Conservation (phyloP, 345 rosid species). For the Lepidium africanum region DNA sequence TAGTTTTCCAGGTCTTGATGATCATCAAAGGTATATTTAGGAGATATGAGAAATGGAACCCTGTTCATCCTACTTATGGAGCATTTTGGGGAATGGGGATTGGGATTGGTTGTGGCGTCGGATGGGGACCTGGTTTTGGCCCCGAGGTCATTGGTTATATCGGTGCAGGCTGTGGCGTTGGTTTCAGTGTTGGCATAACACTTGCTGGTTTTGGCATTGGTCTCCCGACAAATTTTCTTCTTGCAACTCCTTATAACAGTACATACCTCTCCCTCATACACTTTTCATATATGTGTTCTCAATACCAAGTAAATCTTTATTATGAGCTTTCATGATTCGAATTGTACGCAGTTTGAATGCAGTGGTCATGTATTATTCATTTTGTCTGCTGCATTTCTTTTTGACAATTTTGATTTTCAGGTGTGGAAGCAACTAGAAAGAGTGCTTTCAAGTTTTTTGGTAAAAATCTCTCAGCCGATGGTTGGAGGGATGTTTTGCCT, state of each 20-base stretch:
- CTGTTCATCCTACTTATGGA: slow-evolving; percentile 85
- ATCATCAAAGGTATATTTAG: slow-evolving; percentile 73
- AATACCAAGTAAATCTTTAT: neutral
- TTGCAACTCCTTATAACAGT: slow-evolving; percentile 57
- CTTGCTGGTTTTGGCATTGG: slow-evolving; percentile 82
- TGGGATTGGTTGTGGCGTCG: slow-evolving; percentile 87
- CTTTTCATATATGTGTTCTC: neutral
- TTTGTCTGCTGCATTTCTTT: neutral
- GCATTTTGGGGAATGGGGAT: slow-evolving; percentile 97
- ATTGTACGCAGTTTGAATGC: neutral
- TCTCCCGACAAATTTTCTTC: slow-evolving; percentile 66
- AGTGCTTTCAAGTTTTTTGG: slow-evolving; percentile 36
- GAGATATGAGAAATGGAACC: slow-evolving; percentile 83
- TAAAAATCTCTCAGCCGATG: slow-evolving; percentile 19
- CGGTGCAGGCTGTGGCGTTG: slow-evolving; percentile 90
- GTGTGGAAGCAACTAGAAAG: slow-evolving; percentile 37
- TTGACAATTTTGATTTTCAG: slow-evolving; percentile 24
- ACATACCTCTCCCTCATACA: neutral
- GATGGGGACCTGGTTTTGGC: slow-evolving; percentile 99
- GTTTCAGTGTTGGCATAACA: slow-evolving; percentile 85
- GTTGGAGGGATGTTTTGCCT: slow-evolving; percentile 41
- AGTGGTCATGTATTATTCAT: neutral
- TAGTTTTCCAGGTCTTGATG: slow-evolving; percentile 42
- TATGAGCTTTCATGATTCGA: neutral
- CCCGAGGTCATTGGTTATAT: slow-evolving; percentile 87